Evolutionary conservation across 805 yeast species (phyloP), one percentile per base, ranked within the genome.

Genomic region (Lipomyces starkeyi): DNA sequence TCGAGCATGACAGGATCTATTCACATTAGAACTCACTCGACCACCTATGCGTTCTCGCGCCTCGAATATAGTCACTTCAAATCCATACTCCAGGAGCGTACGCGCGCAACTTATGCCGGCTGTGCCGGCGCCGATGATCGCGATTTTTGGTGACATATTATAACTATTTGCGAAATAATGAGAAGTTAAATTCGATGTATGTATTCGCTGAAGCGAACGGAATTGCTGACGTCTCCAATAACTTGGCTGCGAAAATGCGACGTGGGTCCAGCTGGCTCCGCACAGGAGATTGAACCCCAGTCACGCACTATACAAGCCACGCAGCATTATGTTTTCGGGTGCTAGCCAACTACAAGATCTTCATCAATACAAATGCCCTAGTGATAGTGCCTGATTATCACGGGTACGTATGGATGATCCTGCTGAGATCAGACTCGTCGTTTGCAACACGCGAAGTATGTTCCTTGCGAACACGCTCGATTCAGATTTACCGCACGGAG

Each of bases 21-120:
- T 43, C 22, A n/a, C 49, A 6, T n/a, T 25, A 17, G 6, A n/a
- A 58, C 74, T 17, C 25, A 71, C 74, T 27, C 73, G 62, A 7
- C 80, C 80, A 20, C 80, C 80, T 25, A 74, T 52, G 9, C 79
- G 74, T 59, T 71, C 75, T n/a, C 79, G 68, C 34, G 78, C 79
- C 59, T 77, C 80, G 17, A 73, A 64, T 7, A 77, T 61, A 2
- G 76, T 57, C 37, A 76, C 73, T 52, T 69, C 68, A 25, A 67
- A 49, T 56, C 75, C 74, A 3, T 59, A 60, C 47, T 57, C 64
- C 35, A 71, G 68, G 22, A 77, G 69, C 52, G 71, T 67, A 17
- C 73, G 71, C 2, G 80, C 78, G 40, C 78, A 78, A 56, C 76
- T 61, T 22, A 78, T 69, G 27, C 80, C 80, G 7, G 79, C 77